Conservation (phyloP, 345 rosid species). For the Citrus maxima region DNA sequence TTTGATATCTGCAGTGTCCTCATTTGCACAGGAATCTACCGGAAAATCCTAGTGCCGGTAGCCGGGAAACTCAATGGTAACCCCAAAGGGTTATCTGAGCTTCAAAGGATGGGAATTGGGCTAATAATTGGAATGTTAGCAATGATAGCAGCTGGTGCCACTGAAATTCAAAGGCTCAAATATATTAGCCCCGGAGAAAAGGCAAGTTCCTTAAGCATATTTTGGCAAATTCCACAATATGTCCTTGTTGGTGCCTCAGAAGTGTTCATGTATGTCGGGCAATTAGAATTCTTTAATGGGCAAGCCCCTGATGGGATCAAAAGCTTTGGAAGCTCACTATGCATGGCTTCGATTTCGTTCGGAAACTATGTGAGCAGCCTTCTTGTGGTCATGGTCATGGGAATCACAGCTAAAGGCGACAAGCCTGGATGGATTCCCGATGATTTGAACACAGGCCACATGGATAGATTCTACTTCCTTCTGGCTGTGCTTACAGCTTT, state of each 20-base stretch:
- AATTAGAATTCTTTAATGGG: slow-evolving; percentile 82
- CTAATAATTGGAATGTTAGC: slow-evolving; percentile 70
- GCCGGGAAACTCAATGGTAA: slow-evolving; percentile 44
- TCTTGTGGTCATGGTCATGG: slow-evolving; percentile 67
- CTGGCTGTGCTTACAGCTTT: slow-evolving; percentile 60
- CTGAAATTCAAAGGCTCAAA: slow-evolving; percentile 60
- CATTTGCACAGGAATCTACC: slow-evolving; percentile 63
- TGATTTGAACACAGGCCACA: slow-evolving; percentile 62
- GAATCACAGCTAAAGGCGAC: slow-evolving; percentile 46
- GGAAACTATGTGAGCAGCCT: slow-evolving; percentile 84
- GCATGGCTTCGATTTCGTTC: slow-evolving; percentile 95
- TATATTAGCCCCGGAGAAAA: slow-evolving; percentile 40
- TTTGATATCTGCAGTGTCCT: slow-evolving; percentile 83
- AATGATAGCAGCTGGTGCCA: slow-evolving; percentile 76
- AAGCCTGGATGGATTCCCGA: slow-evolving; percentile 79
- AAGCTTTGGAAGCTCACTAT: slow-evolving; percentile 89
- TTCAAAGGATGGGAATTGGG: slow-evolving; percentile 88
- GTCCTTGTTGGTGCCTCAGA: slow-evolving; percentile 79
- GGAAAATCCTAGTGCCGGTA: slow-evolving; percentile 58
- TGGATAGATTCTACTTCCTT: slow-evolving; percentile 76
- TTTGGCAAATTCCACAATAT: slow-evolving; percentile 93
- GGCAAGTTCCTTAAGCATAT: slow-evolving; percentile 58
- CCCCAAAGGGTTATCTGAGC: slow-evolving; percentile 63
- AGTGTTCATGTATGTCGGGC: slow-evolving; percentile 93
- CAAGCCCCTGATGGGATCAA: slow-evolving; percentile 91